Percentiles rank a stretch among this genome's conserved stretches.
Evolutionary conservation across 495 filamentous ascomycete genomes (phyloP).

Genomic region (Tuber magnatum): DNA sequence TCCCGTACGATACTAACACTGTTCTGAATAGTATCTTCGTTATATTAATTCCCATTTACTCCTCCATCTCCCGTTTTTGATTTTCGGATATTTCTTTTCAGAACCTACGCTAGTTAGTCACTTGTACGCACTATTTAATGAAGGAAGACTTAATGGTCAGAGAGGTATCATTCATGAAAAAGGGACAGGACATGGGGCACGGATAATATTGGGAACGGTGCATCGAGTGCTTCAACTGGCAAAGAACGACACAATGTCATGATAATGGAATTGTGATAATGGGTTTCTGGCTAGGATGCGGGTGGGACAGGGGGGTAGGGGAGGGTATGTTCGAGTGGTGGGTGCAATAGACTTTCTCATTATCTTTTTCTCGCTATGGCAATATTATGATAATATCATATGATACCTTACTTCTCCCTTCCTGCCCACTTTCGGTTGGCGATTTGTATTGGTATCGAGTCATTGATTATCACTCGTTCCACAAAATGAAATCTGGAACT

Average conservation of each 20-base stretch:
- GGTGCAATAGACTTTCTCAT: neutral
- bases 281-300: neutral
- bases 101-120: neutral
- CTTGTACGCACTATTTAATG: neutral
- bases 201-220: neutral
- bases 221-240: neutral
- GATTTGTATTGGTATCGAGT: neutral
- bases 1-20: neutral
- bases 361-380: neutral
- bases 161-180: neutral
- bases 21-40: neutral
- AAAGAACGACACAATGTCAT: neutral
- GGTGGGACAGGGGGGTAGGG: neutral
- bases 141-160: neutral
- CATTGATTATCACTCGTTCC: neutral
- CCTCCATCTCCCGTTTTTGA: neutral
- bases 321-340: neutral
- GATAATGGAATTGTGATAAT: neutral
- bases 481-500: neutral
- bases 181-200: neutral
- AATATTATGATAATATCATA: neutral
- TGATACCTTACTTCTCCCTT: neutral
- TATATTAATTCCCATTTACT: neutral
- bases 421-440: too few relatives aligned
- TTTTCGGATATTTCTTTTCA: neutral